Percentiles rank a stretch among this genome's conserved stretches.
These are phyloP conservation scores for Royoungia palumana DNA, from an alignment of 768 basidiomycete species.

Conservation along the genomic window DNA sequence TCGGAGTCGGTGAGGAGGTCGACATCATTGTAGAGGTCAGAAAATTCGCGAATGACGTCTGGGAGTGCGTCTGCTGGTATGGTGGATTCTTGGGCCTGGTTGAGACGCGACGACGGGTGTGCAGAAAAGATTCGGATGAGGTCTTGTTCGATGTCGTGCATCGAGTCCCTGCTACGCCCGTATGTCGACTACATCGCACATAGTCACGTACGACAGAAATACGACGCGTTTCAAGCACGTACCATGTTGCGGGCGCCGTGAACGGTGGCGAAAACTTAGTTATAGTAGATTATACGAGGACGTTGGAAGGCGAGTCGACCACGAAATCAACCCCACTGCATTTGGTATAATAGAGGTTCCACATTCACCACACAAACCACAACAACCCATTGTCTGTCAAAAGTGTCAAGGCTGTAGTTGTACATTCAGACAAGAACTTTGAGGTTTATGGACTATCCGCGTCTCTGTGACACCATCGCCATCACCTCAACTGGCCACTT, in stretches of 20 bases:
- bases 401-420: no score
- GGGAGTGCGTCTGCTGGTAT: conserved; percentile 71
- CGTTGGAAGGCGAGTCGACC: conserved; percentile 5
- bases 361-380: conserved; percentile 23
- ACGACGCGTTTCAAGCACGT: conserved; percentile 15
- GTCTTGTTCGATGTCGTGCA: conserved; percentile 66
- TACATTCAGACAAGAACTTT: no score
- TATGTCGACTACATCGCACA: conserved; percentile 27
- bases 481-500: conserved; percentile 6
- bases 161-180: conserved; percentile 67
- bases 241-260: conserved; percentile 22
- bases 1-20: conserved; percentile 67
- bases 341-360: conserved; percentile 8
- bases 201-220: conserved; percentile 1
- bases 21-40: conserved; percentile 53
- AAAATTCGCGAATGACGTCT: conserved; percentile 65
- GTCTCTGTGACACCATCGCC: not conserved
- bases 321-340: conserved; percentile 3
- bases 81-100: conserved; percentile 56
- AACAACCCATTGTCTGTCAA: conserved; percentile 3
- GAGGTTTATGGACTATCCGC: no score
- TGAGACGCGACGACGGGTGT: conserved; percentile 57
- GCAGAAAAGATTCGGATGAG: conserved; percentile 64
- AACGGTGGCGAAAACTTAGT: not conserved
- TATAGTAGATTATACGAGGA: conserved; percentile 5